phyloP scores from a whole-genome alignment of 2,329 filamentous ascomycete genomes.

The Chalaropsis thielavioides region DNA sequence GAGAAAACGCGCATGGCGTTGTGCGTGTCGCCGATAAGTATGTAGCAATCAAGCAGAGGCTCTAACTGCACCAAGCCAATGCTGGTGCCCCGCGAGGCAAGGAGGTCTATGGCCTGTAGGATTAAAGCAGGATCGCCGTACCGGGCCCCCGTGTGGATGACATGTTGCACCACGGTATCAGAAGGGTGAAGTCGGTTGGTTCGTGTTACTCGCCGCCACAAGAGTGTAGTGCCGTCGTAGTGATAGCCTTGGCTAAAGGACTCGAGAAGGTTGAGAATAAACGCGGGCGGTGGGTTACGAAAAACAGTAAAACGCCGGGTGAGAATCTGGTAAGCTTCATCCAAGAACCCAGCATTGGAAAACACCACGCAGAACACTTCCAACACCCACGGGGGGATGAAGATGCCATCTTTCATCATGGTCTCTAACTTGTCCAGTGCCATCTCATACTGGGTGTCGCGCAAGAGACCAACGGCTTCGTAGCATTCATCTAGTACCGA shows the following conservation, averaged over 20 bases:
- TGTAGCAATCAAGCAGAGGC: slow-evolving; percentile 58
- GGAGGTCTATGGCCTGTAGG: slow-evolving; percentile 52
- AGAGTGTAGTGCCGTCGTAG: slow-evolving; percentile 48
- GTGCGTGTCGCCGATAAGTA: slow-evolving; percentile 41
- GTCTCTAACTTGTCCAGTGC: slow-evolving; percentile 56
- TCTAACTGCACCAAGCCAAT: slow-evolving; percentile 63
- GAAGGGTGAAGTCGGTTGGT: slow-evolving; percentile 31
- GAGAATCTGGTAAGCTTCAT: slow-evolving; percentile 54
- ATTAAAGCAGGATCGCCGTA: slow-evolving; percentile 54
- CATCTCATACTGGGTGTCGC: slow-evolving; percentile 71
- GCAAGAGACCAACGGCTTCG: slow-evolving; percentile 56
- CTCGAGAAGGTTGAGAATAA: slow-evolving; percentile 65
- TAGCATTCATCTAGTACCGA: slow-evolving; percentile 45
- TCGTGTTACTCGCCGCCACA: slow-evolving; percentile 55
- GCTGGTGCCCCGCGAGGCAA: slow-evolving; percentile 43
- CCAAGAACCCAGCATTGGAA: slow-evolving; percentile 55
- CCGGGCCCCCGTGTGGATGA: slow-evolving; percentile 57
- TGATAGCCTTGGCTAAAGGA: slow-evolving; percentile 51
- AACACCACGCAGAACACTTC: slow-evolving; percentile 65
- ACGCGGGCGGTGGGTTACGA: slow-evolving; percentile 28
- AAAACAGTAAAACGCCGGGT: slow-evolving; percentile 30
- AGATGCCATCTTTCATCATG: slow-evolving; percentile 43
- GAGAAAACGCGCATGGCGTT: slow-evolving; percentile 55
- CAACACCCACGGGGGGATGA: slow-evolving; percentile 57
- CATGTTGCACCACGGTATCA: slow-evolving; percentile 49